Conservation (phyloP, 2,329 filamentous ascomycete species). For the Aureobasidium sp. region DNA sequence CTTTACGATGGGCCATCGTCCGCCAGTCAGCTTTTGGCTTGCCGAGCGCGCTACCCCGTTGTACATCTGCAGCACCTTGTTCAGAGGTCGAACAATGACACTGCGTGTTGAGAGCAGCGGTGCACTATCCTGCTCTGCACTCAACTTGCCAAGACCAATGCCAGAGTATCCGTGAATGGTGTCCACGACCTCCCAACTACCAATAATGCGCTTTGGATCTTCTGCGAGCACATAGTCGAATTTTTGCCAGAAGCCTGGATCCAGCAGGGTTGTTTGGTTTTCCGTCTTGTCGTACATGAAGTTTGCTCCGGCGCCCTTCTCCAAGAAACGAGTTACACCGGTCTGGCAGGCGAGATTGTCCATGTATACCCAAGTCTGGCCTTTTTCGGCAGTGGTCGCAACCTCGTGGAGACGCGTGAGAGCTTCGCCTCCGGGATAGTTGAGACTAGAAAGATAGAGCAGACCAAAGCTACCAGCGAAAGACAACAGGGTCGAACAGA, state of each 20-base stretch:
- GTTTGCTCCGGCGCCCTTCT: slow-evolving; percentile 29
- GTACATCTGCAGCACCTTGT: neutral
- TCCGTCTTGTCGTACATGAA: slow-evolving; percentile 58
- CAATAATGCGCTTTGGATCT: slow-evolving; percentile 41
- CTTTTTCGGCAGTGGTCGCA: slow-evolving; percentile 4
- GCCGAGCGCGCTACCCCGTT: neutral
- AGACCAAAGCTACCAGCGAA: slow-evolving; percentile 58
- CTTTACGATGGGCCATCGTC: slow-evolving; percentile 12
- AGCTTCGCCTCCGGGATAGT: slow-evolving; percentile 88
- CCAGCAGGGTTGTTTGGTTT: slow-evolving; percentile 39
- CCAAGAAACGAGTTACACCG: slow-evolving; percentile 54
- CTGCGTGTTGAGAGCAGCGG: neutral
- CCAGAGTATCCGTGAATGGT: slow-evolving; percentile 47
- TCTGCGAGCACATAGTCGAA: slow-evolving; percentile 56
- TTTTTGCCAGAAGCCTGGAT: slow-evolving; percentile 48
- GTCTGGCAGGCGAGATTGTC: slow-evolving; percentile 59
- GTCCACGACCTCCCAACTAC: slow-evolving; percentile 46
- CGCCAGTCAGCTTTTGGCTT: slow-evolving; percentile 14
- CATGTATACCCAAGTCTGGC: slow-evolving; percentile 41
- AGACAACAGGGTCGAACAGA: slow-evolving; percentile 53
- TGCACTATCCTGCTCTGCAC: neutral
- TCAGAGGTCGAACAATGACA: neutral
- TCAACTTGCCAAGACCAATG: slow-evolving; percentile 25
- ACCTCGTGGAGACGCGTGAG: slow-evolving; percentile 43
- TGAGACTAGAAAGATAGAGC: slow-evolving; percentile 74